Base-by-base conservation (phyloP, 148 eudicot genomes). In the Rhododendron griersonianum region DNA sequence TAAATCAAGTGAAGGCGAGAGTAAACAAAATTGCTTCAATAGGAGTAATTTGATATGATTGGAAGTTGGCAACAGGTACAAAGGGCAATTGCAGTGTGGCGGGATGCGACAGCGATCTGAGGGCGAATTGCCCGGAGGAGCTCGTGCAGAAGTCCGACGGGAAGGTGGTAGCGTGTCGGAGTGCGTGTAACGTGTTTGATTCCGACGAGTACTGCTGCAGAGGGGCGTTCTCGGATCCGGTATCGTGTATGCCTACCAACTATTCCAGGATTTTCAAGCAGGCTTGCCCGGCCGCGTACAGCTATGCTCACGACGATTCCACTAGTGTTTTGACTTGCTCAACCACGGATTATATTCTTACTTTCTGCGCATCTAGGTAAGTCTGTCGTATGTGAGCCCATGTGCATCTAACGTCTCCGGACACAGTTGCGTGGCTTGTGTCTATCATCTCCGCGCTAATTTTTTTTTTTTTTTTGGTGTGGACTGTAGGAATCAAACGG, bases 261-360 rank as follows among this genome's bases (percentile, higher is more conserved):
- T 96, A 96, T 71, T 96, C 99, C 0, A 90, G 87, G 82, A 69
- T 10, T 61, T 96, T 95, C 82, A 96, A 96, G 81, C 78, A 87
- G 3, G 98, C 98, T 0, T 96, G 99, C 80, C 99, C 99, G 0
- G 86, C 91, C 3, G 92, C 98, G 18, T 94, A 94, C 84, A 96
- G 98, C 83, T 96, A 94, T 63, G 99, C 99, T 4, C 92, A 92
- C 15, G 99, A 96, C 84, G 98, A 96, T 89, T 94, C 96, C 1
- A 89, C 93, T 0, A 96, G 98, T 55, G 88, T 94, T 45, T 86
- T 93, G 16, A 93, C 98, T 13, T 96, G 98, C 84, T 73, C 93
- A 0, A 90, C 86, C 1, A 53, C 96, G 0, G 98, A 96, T 80
- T 96, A 96, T 41, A 81, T 93, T 33, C 83, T 96, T 85, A 86